phyloP scores from a whole-genome alignment of 2,329 filamentous ascomycete species.

The Cercospora sesami region DNA sequence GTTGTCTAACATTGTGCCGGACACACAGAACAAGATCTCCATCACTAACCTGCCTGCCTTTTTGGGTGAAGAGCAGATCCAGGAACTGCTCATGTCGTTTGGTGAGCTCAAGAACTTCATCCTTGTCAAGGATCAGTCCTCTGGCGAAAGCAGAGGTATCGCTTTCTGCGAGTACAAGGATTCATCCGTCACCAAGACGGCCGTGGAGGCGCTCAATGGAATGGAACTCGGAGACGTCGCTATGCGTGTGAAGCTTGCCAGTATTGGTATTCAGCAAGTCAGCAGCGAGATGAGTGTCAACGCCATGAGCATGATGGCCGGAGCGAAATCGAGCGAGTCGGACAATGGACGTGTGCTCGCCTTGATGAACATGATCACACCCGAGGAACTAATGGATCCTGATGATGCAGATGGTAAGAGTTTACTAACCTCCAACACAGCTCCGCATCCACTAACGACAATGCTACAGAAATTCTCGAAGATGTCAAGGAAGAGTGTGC shows the following conservation, averaged over 20 bases:
- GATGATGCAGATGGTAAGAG: conserved; percentile 88
- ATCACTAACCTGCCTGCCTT: conserved; percentile 86
- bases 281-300: conserved; percentile 95
- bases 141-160: conserved; percentile 80
- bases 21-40: conserved; percentile 93
- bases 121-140: conserved; percentile 80
- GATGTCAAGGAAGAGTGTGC: conserved; percentile 90
- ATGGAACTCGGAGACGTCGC: conserved; percentile 89
- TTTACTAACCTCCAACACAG: conserved; percentile 7
- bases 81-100: conserved; percentile 85
- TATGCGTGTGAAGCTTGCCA: conserved; percentile 83
- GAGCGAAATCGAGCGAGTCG: conserved; percentile 72
- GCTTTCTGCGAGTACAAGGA: conserved; percentile 96
- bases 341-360: conserved; percentile 84
- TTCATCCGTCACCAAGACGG: conserved; percentile 72
- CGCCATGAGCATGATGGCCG: conserved; percentile 95
- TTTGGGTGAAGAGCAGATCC: conserved; percentile 86
- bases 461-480: conserved; percentile 79
- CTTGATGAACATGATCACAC: conserved; percentile 96
- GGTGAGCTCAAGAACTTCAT: conserved; percentile 91
- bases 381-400: conserved; percentile 88
- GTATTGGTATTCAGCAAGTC: conserved; percentile 90
- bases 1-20: conserved; percentile 77
- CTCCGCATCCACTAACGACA: not conserved
- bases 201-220: conserved; percentile 85